These are phyloP conservation scores for Nannochloropsis gaditana DNA, from an alignment of 108 stramenopile species.

Conservation along the genomic window DNA sequence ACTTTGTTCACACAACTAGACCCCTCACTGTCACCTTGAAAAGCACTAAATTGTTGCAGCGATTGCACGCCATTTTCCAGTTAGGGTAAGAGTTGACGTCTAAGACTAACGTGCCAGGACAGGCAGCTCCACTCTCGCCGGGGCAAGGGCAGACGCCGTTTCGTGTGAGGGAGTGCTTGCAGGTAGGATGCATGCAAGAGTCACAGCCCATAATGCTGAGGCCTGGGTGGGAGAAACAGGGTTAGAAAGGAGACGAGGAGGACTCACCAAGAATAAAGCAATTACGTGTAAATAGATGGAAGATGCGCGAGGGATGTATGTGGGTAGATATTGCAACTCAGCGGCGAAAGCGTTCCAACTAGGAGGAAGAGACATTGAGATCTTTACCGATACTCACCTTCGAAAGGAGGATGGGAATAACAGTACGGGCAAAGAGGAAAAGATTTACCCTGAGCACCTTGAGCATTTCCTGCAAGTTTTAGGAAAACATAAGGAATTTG, in stretches of 20 bases:
- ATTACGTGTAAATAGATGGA: too few species aligned
- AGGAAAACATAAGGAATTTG: not conserved
- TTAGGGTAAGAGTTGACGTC: conserved; percentile 25
- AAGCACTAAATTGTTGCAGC: conserved; percentile 12
- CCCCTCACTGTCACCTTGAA: conserved; percentile 9
- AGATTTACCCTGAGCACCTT: conserved; percentile 27
- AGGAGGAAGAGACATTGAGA: not conserved
- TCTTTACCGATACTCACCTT: not conserved
- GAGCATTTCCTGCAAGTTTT: not conserved
- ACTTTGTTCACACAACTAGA: not conserved
- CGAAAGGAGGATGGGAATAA: conserved; percentile 23
- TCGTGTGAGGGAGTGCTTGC: conserved; percentile 29
- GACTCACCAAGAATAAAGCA: too few species aligned
- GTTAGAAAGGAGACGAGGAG: not conserved
- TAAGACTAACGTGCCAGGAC: conserved; percentile 23
- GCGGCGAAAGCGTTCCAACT: not conserved
- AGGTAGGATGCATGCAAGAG: conserved; percentile 30
- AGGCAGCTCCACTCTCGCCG: conserved; percentile 20
- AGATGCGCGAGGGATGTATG: not conserved
- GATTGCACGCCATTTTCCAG: conserved; percentile 35
- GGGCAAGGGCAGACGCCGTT: conserved; percentile 28
- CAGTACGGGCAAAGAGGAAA: conserved; percentile 36
- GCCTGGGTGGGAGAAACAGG: not conserved
- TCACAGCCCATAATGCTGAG: conserved; percentile 28
- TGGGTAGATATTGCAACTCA: too few species aligned